Percentiles rank a stretch among this genome's conserved stretches.
These are phyloP conservation scores for Fusarium mexicanum DNA, from an alignment of 2,329 filamentous ascomycete genomes.

Conservation along the genomic window DNA sequence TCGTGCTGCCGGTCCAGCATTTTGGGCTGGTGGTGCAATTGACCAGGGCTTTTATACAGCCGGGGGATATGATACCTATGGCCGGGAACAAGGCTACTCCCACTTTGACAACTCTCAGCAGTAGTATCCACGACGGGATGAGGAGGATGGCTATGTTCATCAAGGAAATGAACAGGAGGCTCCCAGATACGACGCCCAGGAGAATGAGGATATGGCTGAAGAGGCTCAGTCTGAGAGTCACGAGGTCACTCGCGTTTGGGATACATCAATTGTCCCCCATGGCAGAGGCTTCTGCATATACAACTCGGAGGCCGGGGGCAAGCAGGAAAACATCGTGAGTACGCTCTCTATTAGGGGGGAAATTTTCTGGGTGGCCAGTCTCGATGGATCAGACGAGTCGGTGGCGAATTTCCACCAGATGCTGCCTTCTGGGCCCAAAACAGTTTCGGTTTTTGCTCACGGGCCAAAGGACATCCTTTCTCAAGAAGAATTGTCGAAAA, in stretches of 20 bases:
- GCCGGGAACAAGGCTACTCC: background rate
- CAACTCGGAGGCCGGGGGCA: background rate
- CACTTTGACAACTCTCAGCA: background rate
- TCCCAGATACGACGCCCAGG: background rate
- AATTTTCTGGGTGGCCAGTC: accelerated
- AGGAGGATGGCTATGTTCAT: background rate
- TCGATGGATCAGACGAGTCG: background rate
- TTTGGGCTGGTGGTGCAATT: background rate
- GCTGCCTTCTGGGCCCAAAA: no score
- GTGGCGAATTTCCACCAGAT: accelerated
- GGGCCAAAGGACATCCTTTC: no score
- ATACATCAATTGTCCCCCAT: background rate
- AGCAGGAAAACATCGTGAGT: background rate
- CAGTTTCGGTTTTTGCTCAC: no score
- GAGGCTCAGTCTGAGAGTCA: background rate
- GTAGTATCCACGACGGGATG: background rate
- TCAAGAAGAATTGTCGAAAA: no score
- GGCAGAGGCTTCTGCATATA: background rate
- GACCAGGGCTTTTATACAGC: background rate
- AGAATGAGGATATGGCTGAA: background rate
- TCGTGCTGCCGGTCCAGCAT: background rate
- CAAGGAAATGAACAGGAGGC: background rate
- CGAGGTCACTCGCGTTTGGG: background rate
- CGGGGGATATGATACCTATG: background rate
- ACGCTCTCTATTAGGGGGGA: no score